A percentile compares a stretch with the other conserved stretches of the same genome.
phyloP scores from a whole-genome alignment of 805 yeast species.

The Saccharomycopsis amapae region DNA sequence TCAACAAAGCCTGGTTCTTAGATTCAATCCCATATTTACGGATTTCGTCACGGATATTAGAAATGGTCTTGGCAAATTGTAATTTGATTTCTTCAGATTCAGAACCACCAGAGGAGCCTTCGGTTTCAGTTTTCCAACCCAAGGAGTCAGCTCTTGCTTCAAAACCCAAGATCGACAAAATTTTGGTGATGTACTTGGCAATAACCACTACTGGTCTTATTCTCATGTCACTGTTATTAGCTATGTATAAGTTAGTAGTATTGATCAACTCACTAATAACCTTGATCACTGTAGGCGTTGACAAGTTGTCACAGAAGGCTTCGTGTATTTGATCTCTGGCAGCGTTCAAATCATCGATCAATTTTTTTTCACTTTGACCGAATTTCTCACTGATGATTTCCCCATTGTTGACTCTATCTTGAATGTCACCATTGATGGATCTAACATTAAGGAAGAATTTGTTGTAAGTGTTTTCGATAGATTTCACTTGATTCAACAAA shows the following conservation, averaged over 20 bases:
- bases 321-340: conserved; percentile 58
- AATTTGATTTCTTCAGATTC: conserved; percentile 57
- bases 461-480: conserved; percentile 64
- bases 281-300: conserved; percentile 71
- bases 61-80: conserved; percentile 74
- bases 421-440: conserved; percentile 66
- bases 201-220: conserved; percentile 61
- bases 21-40: conserved; percentile 64
- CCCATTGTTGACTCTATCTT: conserved; percentile 41
- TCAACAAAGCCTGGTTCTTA: conserved; percentile 47
- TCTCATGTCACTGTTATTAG: conserved; percentile 42
- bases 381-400: conserved; percentile 56
- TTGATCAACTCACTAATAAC: conserved; percentile 61
- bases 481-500: conserved; percentile 65
- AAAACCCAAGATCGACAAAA: conserved; percentile 70
- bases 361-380: conserved; percentile 44
- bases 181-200: conserved; percentile 63
- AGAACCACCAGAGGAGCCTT: conserved; percentile 1
- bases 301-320: conserved; percentile 83
- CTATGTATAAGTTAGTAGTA: conserved; percentile 64
- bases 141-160: conserved; percentile 57
- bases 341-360: conserved; percentile 41
- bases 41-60: conserved; percentile 76
- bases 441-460: conserved; percentile 85
- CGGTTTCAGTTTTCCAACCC: conserved; percentile 63